These are phyloP conservation scores for Fusarium armeniacum DNA, from an alignment of 2,329 filamentous ascomycete species.

Conservation along the genomic window DNA sequence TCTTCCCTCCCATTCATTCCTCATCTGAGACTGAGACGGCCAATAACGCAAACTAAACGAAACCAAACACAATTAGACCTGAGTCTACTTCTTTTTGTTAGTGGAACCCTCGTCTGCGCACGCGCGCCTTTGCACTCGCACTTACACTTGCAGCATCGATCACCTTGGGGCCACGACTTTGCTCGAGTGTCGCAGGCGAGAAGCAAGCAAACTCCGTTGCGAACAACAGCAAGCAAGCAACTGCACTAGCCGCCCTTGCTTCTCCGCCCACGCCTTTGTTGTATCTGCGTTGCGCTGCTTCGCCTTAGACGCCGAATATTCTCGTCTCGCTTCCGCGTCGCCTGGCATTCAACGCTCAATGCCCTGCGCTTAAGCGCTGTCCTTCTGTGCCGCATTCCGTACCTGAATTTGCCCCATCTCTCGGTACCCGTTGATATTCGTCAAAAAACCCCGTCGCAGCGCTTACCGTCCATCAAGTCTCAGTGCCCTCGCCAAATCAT, in stretches of 20 bases:
- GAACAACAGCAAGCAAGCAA: conserved; percentile 28
- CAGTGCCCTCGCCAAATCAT: conserved; percentile 30
- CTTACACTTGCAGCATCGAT: conserved; percentile 31
- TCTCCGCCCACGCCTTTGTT: conserved; percentile 22
- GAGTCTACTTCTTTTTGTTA: conserved; percentile 15
- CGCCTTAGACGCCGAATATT: conserved; percentile 25
- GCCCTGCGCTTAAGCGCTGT: conserved; percentile 41
- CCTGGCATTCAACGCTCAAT: conserved; percentile 21
- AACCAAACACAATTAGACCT: conserved; percentile 6
- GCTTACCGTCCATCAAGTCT: conserved; percentile 42
- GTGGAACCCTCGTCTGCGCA: conserved; percentile 21
- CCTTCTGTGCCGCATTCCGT: conserved; percentile 44
- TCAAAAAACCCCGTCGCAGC: conserved; percentile 38
- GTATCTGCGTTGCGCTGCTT: conserved; percentile 23
- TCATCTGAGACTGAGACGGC: conserved; percentile 32
- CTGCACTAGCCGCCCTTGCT: conserved; percentile 36
- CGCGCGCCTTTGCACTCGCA: conserved; percentile 14
- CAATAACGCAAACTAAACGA: conserved; percentile 28
- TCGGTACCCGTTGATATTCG: conserved; percentile 38
- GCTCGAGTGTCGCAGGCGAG: conserved; percentile 33
- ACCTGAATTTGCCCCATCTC: conserved; percentile 26
- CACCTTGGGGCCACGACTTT: conserved; percentile 35
- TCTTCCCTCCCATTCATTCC: conserved; percentile 24
- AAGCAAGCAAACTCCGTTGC: conserved; percentile 10
- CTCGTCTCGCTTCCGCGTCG: conserved; percentile 23